A percentile compares a stretch with the other conserved stretches of the same genome.
Conservation (phyloP, 805 yeast species). For the Sungouiella thailandica region DNA sequence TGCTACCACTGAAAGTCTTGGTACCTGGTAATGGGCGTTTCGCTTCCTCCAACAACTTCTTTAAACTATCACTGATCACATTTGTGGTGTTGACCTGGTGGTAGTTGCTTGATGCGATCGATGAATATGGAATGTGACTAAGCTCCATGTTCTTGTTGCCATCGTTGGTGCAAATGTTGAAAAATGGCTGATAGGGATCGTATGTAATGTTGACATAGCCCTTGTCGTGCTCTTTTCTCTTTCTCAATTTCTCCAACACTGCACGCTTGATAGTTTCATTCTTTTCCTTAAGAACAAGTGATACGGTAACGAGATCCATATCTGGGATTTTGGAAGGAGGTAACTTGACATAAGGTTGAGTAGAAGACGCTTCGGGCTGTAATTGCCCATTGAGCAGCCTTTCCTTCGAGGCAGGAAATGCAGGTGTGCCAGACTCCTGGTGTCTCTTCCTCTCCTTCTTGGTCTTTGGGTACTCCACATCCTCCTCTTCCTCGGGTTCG, state of each 20-base stretch:
- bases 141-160: constrained; percentile 42
- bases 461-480: constrained; percentile 6
- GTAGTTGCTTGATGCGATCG: constrained; percentile 61
- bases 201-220: constrained; percentile 84
- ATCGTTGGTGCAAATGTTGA: constrained; percentile 58
- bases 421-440: constrained; percentile 11
- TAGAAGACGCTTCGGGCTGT: constrained; percentile 25
- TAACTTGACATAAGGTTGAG: constrained; percentile 77
- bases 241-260: constrained; percentile 78
- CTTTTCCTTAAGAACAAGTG: constrained; percentile 66
- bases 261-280: constrained; percentile 73
- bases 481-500: constrained; percentile 34
- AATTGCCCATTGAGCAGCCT: constrained; percentile 9
- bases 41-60: constrained; percentile 41
- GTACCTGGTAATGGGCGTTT: constrained; percentile 41
- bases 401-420: constrained; percentile 14
- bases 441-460: constrained; percentile 13
- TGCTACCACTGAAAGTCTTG: constrained; percentile 43
- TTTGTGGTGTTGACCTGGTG: constrained; percentile 63
- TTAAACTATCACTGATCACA: constrained; percentile 39
- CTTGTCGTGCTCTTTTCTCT: constrained; percentile 62
- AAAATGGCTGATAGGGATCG: constrained; percentile 77
- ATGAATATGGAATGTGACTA: constrained; percentile 71
- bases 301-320: constrained; percentile 80
- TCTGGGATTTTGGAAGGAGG: constrained; percentile 94